Base-by-base conservation (phyloP, 352 stramenopile species). In the Pythium aquatile region DNA sequence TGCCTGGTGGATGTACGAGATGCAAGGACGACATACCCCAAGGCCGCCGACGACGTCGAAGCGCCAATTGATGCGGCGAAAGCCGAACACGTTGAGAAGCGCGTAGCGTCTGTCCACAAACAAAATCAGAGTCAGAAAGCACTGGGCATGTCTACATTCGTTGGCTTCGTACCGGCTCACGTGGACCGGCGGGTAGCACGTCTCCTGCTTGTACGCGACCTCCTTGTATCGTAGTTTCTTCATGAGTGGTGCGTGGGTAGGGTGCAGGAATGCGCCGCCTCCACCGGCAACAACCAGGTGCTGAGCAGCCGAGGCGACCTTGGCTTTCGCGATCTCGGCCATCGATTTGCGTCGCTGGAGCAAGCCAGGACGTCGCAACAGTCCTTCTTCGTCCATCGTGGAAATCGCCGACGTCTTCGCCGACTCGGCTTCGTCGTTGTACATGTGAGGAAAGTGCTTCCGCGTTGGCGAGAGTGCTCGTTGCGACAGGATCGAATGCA, bases 51-150 rank as follows among this genome's bases (percentile, higher is more conserved):
- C 79, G 51, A 97, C 83, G 78, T 98, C 93, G 49, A 98, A 96
- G 26, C 90, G 79, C 93, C 93, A 98, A 66, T 97, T 97, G 58
- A 96, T 90, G 53, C 90, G 93, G 2, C 91, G 90, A 74, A 98
- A 98, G 46, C 86, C 87, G 56, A 96, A 82, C 14, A 94, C 85
- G 48, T 94, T 96, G 30, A 96, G 66, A 39, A 96, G 55, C 11
- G 87, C 79, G 35, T 94, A 94, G 42, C 85, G 87, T 66, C 85
- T 96, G 68, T 17, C 29, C 5, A 42, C n/a, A 51, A 46, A 1
- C 35, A 61, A 42, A 70, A 47, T 30, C 17, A 40, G 37, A 39
- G 57, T 53, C 13, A 68, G 26, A 35, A 3, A n/a, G 24, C 26
- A 16, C 33, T 5, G 24, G 4, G 20, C 35, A 47, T 5, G 30